Evolutionary conservation across 495 filamentous ascomycete species (phyloP).

Genomic region (Podospora appendiculata): DNA sequence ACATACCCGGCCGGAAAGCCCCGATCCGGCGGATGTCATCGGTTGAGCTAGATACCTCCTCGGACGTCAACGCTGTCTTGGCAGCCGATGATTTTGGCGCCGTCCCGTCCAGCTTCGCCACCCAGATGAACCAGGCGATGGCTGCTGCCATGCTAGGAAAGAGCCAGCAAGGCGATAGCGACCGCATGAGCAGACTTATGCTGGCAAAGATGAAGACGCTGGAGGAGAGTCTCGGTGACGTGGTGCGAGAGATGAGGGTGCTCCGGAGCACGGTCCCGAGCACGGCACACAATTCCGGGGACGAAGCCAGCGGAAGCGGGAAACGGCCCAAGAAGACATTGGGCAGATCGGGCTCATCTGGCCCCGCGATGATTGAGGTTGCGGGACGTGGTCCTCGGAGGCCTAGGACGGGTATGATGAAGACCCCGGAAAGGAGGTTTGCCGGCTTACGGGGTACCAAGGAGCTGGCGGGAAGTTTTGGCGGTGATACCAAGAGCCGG

Average conservation of each 20-base stretch:
- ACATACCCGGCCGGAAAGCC: constrained; percentile 14
- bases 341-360: constrained; percentile 2
- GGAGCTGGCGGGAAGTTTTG: background rate
- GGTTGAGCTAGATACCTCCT: constrained; percentile 59
- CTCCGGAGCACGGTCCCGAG: constrained; percentile 35
- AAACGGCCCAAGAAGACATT: background rate
- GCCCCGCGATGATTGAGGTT: constrained; percentile 13
- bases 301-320: constrained; percentile 21
- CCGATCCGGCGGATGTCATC: constrained; percentile 38
- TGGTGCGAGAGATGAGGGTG: constrained; percentile 76
- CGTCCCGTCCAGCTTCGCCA: constrained; percentile 68
- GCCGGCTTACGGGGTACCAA: background rate
- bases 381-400: constrained; percentile 6
- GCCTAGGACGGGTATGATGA: constrained; percentile 5
- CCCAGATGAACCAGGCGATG: constrained; percentile 69
- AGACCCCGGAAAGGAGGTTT: constrained; percentile 3
- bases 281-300: constrained; percentile 31
- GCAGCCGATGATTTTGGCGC: constrained; percentile 53
- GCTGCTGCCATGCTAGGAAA: constrained; percentile 42
- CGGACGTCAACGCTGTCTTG: constrained; percentile 53
- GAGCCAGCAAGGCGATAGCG: constrained; percentile 46
- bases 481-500: background rate
- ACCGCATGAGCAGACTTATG: constrained; percentile 69
- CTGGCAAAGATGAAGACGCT: constrained; percentile 87
- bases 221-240: constrained; percentile 76